A percentile compares a stretch with the other conserved stretches of the same genome.
Conservation (phyloP, 2,329 filamentous ascomycete genomes). For the Penicillium sp. region DNA sequence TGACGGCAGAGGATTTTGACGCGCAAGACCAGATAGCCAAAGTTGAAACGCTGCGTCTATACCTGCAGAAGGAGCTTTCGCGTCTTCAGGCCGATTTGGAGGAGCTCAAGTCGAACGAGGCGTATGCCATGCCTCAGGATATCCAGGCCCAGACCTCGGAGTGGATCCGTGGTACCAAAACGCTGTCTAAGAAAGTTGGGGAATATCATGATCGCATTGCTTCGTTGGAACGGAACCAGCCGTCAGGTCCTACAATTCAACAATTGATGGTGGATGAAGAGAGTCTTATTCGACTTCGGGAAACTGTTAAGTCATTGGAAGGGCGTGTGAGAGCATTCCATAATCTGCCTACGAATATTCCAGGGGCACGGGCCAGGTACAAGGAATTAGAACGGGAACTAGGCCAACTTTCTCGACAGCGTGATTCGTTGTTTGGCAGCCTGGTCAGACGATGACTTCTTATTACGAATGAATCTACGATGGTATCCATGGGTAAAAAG, state of each 20-base stretch:
- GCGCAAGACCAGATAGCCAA: conserved; percentile 58
- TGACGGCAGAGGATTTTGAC: conserved; percentile 57
- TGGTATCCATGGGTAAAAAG: not conserved
- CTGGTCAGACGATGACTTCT: conserved; percentile 54
- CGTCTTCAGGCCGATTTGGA: conserved; percentile 31
- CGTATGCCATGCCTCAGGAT: conserved; percentile 57
- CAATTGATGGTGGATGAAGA: conserved; percentile 61
- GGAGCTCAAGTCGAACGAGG: conserved; percentile 32
- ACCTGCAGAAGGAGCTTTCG: conserved; percentile 56
- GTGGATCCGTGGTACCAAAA: conserved; percentile 68
- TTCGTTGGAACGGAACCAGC: conserved; percentile 37
- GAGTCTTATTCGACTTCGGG: conserved; percentile 58
- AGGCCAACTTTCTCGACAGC: conserved; percentile 58
- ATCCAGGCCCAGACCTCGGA: conserved; percentile 72
- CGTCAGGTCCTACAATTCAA: conserved; percentile 41
- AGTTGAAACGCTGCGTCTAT: conserved; percentile 56
- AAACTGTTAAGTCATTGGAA: conserved; percentile 65
- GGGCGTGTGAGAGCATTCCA: conserved; percentile 68
- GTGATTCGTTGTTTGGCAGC: conserved; percentile 75
- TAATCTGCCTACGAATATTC: conserved; percentile 69
- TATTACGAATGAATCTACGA: not conserved
- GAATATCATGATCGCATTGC: conserved; percentile 63
- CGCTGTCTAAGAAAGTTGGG: conserved; percentile 64
- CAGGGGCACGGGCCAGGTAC: conserved; percentile 69
- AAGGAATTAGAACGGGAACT: conserved; percentile 67